These are phyloP conservation scores for Mycena latifolia DNA, from an alignment of 768 basidiomycete species.

Conservation along the genomic window DNA sequence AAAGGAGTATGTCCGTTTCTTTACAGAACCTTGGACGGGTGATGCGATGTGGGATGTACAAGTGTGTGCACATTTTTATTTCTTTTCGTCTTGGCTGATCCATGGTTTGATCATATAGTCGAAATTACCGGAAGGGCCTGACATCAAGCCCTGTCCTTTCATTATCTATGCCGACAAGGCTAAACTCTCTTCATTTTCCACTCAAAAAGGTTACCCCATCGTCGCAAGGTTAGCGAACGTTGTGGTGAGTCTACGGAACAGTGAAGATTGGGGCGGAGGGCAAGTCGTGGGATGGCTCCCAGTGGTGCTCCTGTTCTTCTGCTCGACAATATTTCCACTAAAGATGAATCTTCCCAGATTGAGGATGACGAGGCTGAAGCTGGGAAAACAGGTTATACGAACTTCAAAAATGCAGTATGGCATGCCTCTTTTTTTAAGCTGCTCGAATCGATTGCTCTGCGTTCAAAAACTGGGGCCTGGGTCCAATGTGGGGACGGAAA, in stretches of 20 bases:
- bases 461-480: slow-evolving; percentile 29
- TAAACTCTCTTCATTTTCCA: slow-evolving; percentile 52
- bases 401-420: slow-evolving; percentile 43
- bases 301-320: slow-evolving; percentile 34
- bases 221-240: slow-evolving; percentile 49
- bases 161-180: slow-evolving; percentile 58
- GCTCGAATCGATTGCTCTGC: slow-evolving; percentile 28
- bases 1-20: slow-evolving; percentile 41
- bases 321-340: background rate
- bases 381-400: slow-evolving; percentile 38
- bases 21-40: slow-evolving; percentile 54
- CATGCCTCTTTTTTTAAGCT: slow-evolving; percentile 42
- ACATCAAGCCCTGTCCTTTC: slow-evolving; percentile 43
- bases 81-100: too few species aligned
- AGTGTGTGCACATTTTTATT: slow-evolving; percentile 40
- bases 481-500: slow-evolving; percentile 44
- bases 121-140: slow-evolving; percentile 34
- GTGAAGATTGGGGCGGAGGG: slow-evolving; percentile 48
- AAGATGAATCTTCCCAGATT: slow-evolving; percentile 32
- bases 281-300: slow-evolving; percentile 54
- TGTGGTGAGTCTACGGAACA: slow-evolving; percentile 47
- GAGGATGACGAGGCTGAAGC: slow-evolving; percentile 39
- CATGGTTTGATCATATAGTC: too few species aligned
- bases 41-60: slow-evolving; percentile 52
- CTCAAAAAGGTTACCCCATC: slow-evolving; percentile 52